Conservation (phyloP, 179 eudicot genomes). For the Beta corolliflora region DNA sequence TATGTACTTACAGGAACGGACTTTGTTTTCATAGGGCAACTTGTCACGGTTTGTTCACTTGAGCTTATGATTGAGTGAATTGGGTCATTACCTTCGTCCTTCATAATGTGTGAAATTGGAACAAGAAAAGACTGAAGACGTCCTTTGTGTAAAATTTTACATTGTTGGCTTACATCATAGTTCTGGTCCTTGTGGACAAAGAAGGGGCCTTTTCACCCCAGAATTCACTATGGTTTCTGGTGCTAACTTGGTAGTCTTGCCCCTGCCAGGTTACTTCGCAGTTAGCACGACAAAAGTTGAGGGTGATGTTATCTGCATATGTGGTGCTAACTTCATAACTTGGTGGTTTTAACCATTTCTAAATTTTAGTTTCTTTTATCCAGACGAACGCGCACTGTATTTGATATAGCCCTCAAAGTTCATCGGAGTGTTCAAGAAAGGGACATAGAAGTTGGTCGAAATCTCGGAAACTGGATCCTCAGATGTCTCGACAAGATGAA, state of each 20-base stretch:
- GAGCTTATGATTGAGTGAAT: not conserved
- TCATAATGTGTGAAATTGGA: not conserved
- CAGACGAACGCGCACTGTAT: conserved; percentile 66
- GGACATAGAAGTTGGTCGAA: conserved; percentile 75
- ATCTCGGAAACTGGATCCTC: conserved; percentile 74
- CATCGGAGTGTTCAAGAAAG: conserved; percentile 70
- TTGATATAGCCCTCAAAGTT: conserved; percentile 64
- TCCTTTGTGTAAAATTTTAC: not conserved
- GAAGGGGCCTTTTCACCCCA: not conserved
- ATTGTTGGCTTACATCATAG: not conserved
- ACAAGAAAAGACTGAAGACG: not conserved
- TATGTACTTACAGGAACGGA: not conserved
- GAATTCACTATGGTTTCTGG: not conserved
- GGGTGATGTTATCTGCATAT: not conserved
- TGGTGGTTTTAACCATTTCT: not conserved
- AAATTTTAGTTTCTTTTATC: not conserved
- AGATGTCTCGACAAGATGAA: conserved; percentile 68
- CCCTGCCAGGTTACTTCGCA: not conserved
- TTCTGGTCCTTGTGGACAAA: not conserved
- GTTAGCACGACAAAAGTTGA: not conserved
- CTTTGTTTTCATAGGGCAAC: not conserved
- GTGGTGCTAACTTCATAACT: not conserved
- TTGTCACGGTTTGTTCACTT: not conserved
- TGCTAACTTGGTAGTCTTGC: not conserved
- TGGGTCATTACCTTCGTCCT: not conserved